Conservation (phyloP, 192 early-diverging fungal species). For the Rhizophagus sp. region DNA sequence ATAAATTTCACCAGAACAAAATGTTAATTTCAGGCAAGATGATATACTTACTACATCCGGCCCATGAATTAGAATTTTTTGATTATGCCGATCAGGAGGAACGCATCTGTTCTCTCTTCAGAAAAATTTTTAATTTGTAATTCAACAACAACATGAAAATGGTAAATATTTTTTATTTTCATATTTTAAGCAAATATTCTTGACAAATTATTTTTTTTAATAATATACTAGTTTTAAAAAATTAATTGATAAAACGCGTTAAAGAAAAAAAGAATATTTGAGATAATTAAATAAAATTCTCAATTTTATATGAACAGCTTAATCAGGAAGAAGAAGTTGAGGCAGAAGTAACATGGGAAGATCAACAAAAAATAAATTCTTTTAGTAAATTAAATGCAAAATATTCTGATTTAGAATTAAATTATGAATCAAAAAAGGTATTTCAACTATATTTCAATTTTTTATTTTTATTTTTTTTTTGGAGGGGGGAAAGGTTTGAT, state of each 20-base stretch:
- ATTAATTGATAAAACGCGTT: neutral
- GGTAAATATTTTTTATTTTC: neutral
- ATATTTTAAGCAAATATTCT: neutral
- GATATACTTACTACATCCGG: too few species aligned
- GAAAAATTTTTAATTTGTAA: too few species aligned
- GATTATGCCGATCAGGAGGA: too few species aligned
- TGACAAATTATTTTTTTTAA: neutral
- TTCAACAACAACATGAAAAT: neutral
- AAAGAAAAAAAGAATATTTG: neutral
- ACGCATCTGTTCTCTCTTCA: too few species aligned
- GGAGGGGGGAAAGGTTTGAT: too few species aligned
- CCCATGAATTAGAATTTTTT: too few species aligned
- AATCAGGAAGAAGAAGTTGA: conserved; percentile 80
- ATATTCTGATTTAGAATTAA: conserved; percentile 75
- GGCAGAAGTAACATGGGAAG: conserved; percentile 93
- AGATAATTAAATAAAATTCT: neutral
- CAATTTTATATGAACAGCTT: conserved; percentile 27
- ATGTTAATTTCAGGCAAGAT: too few species aligned
- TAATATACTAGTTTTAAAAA: too few species aligned
- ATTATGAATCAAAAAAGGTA: conserved; percentile 81
- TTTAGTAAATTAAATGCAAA: conserved; percentile 86
- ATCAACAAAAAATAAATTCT: conserved; percentile 94
- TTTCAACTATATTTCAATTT: neutral
- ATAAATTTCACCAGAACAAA: too few species aligned
- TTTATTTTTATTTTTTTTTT: too few species aligned